Evolutionary conservation across 495 filamentous ascomycete genomes (phyloP).

Genomic region (Aspergillus affinis): DNA sequence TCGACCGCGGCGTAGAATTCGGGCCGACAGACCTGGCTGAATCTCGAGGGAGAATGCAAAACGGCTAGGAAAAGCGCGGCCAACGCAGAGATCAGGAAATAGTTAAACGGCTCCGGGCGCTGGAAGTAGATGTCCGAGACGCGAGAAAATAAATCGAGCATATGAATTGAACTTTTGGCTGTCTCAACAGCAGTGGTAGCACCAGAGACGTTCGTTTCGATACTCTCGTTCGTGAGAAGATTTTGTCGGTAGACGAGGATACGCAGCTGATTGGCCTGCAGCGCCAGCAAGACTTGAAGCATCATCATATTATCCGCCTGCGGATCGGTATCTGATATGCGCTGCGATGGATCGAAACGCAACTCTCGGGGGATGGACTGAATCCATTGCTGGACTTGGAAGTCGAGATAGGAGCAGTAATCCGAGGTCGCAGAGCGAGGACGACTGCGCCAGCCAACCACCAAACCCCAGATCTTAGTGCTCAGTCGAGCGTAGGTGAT

Average conservation of each 20-base stretch:
- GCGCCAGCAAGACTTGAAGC: conserved; percentile 54
- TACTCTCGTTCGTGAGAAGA: conserved; percentile 67
- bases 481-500: conserved; percentile 71
- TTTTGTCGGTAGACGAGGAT: conserved; percentile 79
- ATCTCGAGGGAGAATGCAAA: conserved; percentile 71
- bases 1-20: conserved; percentile 84
- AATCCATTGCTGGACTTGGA: conserved; percentile 76
- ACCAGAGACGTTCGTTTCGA: conserved; percentile 61
- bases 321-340: conserved; percentile 32
- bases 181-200: conserved; percentile 69
- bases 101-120: conserved; percentile 79
- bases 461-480: conserved; percentile 71
- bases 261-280: conserved; percentile 77
- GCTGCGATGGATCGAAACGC: conserved; percentile 49
- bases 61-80: conserved; percentile 79
- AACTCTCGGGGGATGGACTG: conserved; percentile 54
- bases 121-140: conserved; percentile 72
- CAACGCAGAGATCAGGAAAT: conserved; percentile 76
- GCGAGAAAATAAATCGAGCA: conserved; percentile 68
- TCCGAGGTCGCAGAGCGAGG: conserved; percentile 52
- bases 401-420: conserved; percentile 69
- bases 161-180: conserved; percentile 74
- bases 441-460: conserved; percentile 46
- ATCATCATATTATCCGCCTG: conserved; percentile 32
- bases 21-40: conserved; percentile 63